A percentile compares a stretch with the other conserved stretches of the same genome.
phyloP scores from a whole-genome alignment of 192 early-diverging fungal genomes.

The Spizellomyces punctatus region DNA sequence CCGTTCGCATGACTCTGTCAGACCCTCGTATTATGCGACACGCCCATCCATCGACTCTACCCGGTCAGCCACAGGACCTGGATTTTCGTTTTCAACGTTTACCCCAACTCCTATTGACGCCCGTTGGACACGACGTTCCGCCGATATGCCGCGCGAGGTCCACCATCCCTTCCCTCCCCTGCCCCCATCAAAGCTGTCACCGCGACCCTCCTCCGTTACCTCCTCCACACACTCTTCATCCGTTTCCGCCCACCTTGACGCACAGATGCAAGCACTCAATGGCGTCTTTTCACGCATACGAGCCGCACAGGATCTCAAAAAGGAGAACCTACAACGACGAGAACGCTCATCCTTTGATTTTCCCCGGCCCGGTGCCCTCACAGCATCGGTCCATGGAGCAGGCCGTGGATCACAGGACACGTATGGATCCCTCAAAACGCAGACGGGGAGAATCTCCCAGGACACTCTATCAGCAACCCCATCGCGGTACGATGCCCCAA shows the following conservation, averaged over 20 bases:
- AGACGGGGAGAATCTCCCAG: background rate
- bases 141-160: background rate
- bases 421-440: background rate
- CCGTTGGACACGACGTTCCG: background rate
- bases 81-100: no score
- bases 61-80: no score
- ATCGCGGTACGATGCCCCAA: background rate
- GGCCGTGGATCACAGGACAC: background rate
- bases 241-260: background rate
- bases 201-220: background rate
- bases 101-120: background rate
- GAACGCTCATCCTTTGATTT: background rate
- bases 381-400: no score
- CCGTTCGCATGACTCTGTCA: no score
- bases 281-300: slow-evolving; percentile 3
- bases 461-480: background rate
- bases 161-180: background rate
- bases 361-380: no score
- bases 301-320: slow-evolving; percentile 5
- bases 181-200: background rate
- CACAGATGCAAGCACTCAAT: slow-evolving; percentile 1
- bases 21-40: no score
- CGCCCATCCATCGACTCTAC: no score
- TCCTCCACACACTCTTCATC: background rate
- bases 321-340: background rate